Evolutionary conservation across 2,329 filamentous ascomycete species (phyloP).

Genomic region (Sordariomycetes sp.): DNA sequence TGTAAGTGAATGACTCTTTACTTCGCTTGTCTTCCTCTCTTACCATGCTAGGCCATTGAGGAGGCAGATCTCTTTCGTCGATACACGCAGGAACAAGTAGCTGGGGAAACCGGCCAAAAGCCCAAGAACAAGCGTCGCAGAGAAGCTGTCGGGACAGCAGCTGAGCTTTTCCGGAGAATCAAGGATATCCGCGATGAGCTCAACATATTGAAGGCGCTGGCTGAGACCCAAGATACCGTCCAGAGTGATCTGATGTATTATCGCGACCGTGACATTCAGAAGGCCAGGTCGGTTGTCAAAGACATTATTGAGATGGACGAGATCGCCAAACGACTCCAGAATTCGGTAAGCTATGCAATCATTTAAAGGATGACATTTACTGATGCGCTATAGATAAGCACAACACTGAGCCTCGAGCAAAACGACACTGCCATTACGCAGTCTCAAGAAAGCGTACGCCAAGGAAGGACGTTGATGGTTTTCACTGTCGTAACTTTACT

Average conservation of each 20-base stretch:
- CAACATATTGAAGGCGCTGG: slow-evolving; percentile 9
- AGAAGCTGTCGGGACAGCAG: slow-evolving; percentile 3
- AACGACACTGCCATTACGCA: slow-evolving; percentile 8
- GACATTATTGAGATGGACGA: slow-evolving; percentile 10
- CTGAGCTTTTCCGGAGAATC: slow-evolving; percentile 7
- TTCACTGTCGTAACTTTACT: slow-evolving; percentile 11
- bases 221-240: slow-evolving; percentile 6
- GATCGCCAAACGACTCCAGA: slow-evolving; percentile 8
- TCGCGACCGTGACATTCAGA: not conserved
- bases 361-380: not conserved
- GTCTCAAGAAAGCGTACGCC: slow-evolving; percentile 4
- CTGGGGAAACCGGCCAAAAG: not conserved
- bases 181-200: slow-evolving; percentile 15
- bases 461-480: slow-evolving; percentile 8
- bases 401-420: slow-evolving; percentile 8
- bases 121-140: not conserved
- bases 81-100: not conserved
- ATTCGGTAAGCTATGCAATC: slow-evolving; percentile 5
- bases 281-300: slow-evolving; percentile 5
- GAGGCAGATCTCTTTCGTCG: slow-evolving; percentile 4
- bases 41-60: slow-evolving; percentile 5
- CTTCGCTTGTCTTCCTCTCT: too few species aligned
- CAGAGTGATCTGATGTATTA: slow-evolving; percentile 1
- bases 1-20: slow-evolving; percentile 1
- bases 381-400: slow-evolving; percentile 4